These are phyloP conservation scores for Sporothrix protearum DNA, from an alignment of 2,329 filamentous ascomycete genomes.

Conservation along the genomic window DNA sequence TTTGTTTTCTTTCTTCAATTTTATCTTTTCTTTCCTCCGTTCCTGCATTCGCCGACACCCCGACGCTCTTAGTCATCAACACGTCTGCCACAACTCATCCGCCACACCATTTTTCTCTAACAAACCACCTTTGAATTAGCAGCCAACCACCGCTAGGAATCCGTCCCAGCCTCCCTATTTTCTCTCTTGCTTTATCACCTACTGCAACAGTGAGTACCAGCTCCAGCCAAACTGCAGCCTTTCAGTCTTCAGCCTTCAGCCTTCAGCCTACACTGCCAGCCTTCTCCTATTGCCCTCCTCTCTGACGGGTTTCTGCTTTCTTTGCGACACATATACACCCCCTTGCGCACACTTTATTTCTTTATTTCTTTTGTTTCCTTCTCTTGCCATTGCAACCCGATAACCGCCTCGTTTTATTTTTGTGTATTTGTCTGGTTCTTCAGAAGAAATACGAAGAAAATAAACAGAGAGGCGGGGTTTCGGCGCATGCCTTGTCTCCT, in stretches of 20 bases:
- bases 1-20: conserved; percentile 13
- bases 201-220: background rate
- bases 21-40: conserved; percentile 27
- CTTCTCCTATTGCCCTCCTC: background rate
- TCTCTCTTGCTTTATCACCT: background rate
- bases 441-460: background rate
- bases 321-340: conserved; percentile 9
- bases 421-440: background rate
- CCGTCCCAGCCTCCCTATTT: conserved; percentile 20
- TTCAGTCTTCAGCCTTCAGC: too few species aligned
- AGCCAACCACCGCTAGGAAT: conserved; percentile 24
- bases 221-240: background rate
- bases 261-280: background rate
- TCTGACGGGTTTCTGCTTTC: background rate
- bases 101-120: conserved; percentile 9
- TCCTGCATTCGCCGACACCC: background rate
- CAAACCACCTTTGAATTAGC: background rate
- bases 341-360: background rate
- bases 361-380: background rate
- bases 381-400: background rate
- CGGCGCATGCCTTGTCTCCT: too few species aligned
- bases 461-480: background rate
- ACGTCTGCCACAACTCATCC: conserved; percentile 23
- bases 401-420: background rate
- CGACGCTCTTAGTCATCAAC: conserved; percentile 9